Conservation (phyloP, 2,329 filamentous ascomycete genomes). For the Hymenoscyphus infarciens region DNA sequence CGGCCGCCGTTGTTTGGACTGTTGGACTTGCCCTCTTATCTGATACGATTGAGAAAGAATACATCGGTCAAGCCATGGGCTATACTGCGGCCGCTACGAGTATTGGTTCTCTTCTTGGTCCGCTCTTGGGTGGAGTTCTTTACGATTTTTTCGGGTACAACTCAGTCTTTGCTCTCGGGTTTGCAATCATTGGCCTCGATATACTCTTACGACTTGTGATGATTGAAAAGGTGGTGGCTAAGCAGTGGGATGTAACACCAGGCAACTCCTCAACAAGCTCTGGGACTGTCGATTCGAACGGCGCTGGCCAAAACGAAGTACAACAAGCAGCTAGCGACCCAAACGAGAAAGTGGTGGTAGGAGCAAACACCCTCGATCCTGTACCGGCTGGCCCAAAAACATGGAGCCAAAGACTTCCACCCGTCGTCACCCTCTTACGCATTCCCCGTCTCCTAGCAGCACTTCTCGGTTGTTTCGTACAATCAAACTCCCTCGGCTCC, state of each 20-base stretch:
- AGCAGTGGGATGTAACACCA: slow-evolving; percentile 40
- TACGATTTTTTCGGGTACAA: slow-evolving; percentile 60
- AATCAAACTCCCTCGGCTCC: slow-evolving; percentile 47
- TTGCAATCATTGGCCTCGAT: slow-evolving; percentile 52
- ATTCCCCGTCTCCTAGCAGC: slow-evolving; percentile 41
- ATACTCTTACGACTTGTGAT: slow-evolving; percentile 51
- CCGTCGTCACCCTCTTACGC: slow-evolving; percentile 39
- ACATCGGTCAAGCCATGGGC: slow-evolving; percentile 29
- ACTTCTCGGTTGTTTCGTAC: slow-evolving; percentile 42
- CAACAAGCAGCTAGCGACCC: neutral
- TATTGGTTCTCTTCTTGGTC: slow-evolving; percentile 59
- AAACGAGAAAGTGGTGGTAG: neutral
- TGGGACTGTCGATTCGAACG: neutral
- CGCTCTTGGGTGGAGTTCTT: slow-evolving; percentile 65
- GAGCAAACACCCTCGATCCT: neutral
- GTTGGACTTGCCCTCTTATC: slow-evolving; percentile 68
- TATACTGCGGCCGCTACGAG: slow-evolving; percentile 45
- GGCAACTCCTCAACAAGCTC: neutral
- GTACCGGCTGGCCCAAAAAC: neutral
- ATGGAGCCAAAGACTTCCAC: slow-evolving; percentile 22
- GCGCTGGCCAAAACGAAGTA: too few relatives aligned
- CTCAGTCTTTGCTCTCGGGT: slow-evolving; percentile 55
- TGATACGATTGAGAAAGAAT: slow-evolving; percentile 56
- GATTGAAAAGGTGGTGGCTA: slow-evolving; percentile 53
- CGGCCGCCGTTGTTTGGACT: slow-evolving; percentile 70